Base-by-base conservation (phyloP, 257 asterid species). In the Paraleonurus japonicus region DNA sequence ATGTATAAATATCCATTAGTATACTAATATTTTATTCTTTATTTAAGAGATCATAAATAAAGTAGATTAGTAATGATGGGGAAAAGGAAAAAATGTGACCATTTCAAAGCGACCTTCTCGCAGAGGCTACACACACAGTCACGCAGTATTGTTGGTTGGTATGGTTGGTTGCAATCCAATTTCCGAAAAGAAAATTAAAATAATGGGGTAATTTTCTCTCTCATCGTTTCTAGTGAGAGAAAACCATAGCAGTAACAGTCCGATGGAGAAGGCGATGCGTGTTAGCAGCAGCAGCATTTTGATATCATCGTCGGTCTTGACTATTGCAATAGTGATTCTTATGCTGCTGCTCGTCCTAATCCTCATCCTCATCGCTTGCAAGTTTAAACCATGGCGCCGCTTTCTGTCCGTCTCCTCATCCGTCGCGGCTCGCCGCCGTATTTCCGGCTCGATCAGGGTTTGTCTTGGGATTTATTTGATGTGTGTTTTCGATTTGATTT, bases 371-470 rank as follows among this genome's bases (percentile, higher is more conserved):
- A 77, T 94, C 84, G 90, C 92, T 80, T 91, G 95, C 83, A 87
- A 86, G 85, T 86, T 83, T 85, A 84, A 83, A 71, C 98, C 92
- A 80, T 94, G 97, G 97, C 92, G 95, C 65, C 83, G 80, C 72
- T 80, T 88, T 79, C 41, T 73, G 27, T 75, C 85, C 73, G 59
- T 78, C 77, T 67, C 79, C 61, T 64, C 79, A 65, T 48, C 79
- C 70, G 54, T 86, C 75, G 76, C 84, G 69, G 76, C 72, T 12
- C 88, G 79, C 78, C 85, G 76, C 75, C 94, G 87, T 50, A 23
- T 79, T 22, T 74, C 83, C 69, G 72, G 80, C 73, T 66, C 84
- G 80, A 78, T 83, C 83, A 87, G 90, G 98, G 98, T 89, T 32
- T 55, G 75, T 13, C 22, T 64, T 69, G 53, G 73, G 53, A 57